A percentile compares a stretch with the other conserved stretches of the same genome.
These are phyloP conservation scores for Neocucurbitaria cava DNA, from an alignment of 2,329 filamentous ascomycete genomes.

Conservation along the genomic window DNA sequence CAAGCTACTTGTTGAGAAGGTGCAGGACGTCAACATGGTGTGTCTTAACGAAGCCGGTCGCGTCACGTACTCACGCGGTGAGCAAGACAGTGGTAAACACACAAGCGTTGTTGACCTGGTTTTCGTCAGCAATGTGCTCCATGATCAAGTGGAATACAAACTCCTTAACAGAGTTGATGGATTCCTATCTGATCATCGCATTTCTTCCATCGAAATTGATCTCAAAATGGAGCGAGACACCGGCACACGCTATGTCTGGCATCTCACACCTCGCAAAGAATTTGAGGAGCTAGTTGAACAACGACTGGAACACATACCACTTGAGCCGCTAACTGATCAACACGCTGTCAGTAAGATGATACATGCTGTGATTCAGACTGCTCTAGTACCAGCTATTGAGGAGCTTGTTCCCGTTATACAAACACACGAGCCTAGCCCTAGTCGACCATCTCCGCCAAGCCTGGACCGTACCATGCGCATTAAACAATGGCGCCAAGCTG, in stretches of 20 bases:
- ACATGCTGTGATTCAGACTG: neutral
- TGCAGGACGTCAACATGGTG: neutral
- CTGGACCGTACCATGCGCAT: neutral
- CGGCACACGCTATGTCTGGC: neutral
- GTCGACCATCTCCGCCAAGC: neutral
- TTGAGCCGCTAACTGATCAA: neutral
- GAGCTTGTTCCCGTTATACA: neutral
- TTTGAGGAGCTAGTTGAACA: neutral
- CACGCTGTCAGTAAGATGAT: neutral
- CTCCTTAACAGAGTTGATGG: neutral
- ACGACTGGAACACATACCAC: neutral
- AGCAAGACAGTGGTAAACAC: neutral
- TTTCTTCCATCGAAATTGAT: neutral
- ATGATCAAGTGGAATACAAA: neutral
- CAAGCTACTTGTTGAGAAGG: neutral
- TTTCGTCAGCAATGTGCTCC: neutral
- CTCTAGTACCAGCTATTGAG: neutral
- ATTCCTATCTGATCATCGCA: neutral
- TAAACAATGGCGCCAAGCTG: neutral
- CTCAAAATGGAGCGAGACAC: neutral
- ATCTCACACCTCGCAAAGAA: neutral
- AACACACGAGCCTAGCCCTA: neutral
- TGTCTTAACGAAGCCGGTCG: neutral
- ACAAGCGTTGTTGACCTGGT: neutral
- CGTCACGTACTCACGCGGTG: neutral